Base-by-base conservation (phyloP, 495 filamentous ascomycete genomes). In the Neurospora africana region DNA sequence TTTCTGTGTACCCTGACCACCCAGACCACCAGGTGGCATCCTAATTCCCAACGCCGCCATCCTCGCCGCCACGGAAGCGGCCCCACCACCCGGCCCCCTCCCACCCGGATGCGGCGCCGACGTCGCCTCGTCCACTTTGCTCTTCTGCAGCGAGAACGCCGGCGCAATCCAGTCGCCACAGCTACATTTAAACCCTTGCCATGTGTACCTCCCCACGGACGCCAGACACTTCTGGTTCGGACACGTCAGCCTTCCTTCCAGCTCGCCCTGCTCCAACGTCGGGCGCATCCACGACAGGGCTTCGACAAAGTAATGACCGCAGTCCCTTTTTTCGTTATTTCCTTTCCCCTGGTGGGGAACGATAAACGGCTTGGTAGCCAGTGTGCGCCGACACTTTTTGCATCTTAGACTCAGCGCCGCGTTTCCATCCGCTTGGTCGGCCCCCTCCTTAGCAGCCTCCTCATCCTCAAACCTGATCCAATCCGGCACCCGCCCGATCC, bases 171-270 rank as follows among this genome's bases (percentile, higher is more conserved):
- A 97, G 39, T 91, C 87, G 43, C 90, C 89, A 80, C 95, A 98
- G 74, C 90, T 97, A 83, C 95, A 99, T 80, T 88, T 90, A 84
- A 98, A 89, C 70, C 96, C 95, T 78, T 96, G 92, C 95, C 96
- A 99, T 37, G 94, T 91, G 76, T 97, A 98, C 74, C 94, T 90
- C 53, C 96, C 95, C 30, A 98, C 88, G 68, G 93, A 92, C 23
- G 90, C 88, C 58, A 83, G 82, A 77, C 95, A 98, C 74, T 90
- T 91, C 0, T 77, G 40, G 75, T 90, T 91, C 36, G 95, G 93
- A 78, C 95, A 98, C 47, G 90, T 90, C 47, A 99, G 80, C 36
- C 93, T 89, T 10, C 94, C 94, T 13, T 93, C 90, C 21, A 98
- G 83, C 47, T 89, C 88, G 35, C 92, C 92, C 70, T 89, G 87